These are phyloP conservation scores for Lipomyces chichibuensis DNA, from an alignment of 805 yeast species.

Conservation along the genomic window DNA sequence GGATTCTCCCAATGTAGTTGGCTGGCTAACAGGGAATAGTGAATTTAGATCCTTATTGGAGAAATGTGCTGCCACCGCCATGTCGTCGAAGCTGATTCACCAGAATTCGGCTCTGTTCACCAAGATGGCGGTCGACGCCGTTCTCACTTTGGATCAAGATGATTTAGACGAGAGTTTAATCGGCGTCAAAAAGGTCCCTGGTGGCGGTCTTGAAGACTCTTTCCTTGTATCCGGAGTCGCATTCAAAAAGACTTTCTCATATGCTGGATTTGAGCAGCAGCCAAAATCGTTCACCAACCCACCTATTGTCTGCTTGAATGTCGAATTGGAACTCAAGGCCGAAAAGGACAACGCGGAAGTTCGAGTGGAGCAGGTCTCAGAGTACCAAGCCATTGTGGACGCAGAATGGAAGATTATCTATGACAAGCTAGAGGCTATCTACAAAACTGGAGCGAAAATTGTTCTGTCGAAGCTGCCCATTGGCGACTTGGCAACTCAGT, in stretches of 20 bases:
- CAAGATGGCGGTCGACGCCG: slow-evolving; percentile 96
- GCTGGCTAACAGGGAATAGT: slow-evolving; percentile 10
- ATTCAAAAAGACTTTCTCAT: slow-evolving; percentile 93
- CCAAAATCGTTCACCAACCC: slow-evolving; percentile 84
- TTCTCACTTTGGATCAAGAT: slow-evolving; percentile 77
- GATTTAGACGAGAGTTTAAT: slow-evolving; percentile 87
- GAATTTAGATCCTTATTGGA: slow-evolving; percentile 77
- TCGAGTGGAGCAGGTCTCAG: slow-evolving; percentile 87
- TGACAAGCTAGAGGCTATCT: slow-evolving; percentile 80
- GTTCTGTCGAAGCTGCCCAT: slow-evolving; percentile 94
- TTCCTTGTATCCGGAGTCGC: slow-evolving; percentile 91
- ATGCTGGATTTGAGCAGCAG: slow-evolving; percentile 99
- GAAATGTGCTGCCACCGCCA: slow-evolving; percentile 94
- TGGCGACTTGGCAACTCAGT: slow-evolving; percentile 99
- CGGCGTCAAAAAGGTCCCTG: slow-evolving; percentile 93
- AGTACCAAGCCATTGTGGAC: slow-evolving; percentile 94
- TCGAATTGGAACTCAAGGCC: slow-evolving; percentile 94
- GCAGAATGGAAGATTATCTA: slow-evolving; percentile 98
- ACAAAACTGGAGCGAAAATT: slow-evolving; percentile 84
- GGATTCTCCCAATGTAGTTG: background rate
- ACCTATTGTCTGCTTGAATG: slow-evolving; percentile 79
- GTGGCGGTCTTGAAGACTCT: slow-evolving; percentile 96
- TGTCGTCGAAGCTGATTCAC: slow-evolving; percentile 91
- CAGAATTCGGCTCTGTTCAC: slow-evolving; percentile 88
- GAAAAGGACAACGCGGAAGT: slow-evolving; percentile 99